Conservation (phyloP, 495 filamentous ascomycete genomes). For the Neurospora sp. region DNA sequence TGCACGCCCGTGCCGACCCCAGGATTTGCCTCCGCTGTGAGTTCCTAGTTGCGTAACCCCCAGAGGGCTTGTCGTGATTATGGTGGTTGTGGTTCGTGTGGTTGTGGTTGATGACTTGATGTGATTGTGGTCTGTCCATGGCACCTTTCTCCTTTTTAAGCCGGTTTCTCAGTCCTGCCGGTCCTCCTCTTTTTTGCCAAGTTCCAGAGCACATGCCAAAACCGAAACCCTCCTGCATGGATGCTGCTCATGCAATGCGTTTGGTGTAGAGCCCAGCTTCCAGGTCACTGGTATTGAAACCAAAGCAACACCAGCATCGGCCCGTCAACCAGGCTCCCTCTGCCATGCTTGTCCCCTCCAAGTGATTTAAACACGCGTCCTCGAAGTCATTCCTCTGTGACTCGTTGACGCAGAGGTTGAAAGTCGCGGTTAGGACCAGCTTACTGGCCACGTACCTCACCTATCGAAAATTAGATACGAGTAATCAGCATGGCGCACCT, state of each 20-base stretch:
- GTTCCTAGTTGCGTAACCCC: not conserved
- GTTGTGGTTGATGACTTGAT: not conserved
- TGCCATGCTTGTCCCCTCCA: not conserved
- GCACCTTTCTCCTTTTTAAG: not conserved
- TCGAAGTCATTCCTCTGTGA: not conserved
- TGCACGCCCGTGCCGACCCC: constrained; percentile 17
- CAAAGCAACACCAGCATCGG: not conserved
- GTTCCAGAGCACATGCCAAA: not conserved
- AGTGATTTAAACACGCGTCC: not conserved
- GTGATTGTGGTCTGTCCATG: not conserved
- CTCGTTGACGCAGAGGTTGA: not conserved
- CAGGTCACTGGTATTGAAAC: not conserved
- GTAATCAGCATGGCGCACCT: not conserved
- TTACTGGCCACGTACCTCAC: not conserved
- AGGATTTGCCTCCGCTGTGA: not conserved
- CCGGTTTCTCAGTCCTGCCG: not conserved
- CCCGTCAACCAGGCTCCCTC: not conserved
- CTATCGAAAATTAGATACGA: not conserved
- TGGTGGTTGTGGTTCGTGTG: not conserved
- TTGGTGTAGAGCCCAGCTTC: not conserved
- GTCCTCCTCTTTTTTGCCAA: not conserved
- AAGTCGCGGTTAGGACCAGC: not conserved
- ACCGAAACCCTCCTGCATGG: not conserved
- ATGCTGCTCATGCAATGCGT: not conserved
- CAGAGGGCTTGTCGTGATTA: not conserved